phyloP scores from a whole-genome alignment of 306 rosid species.

The Geum urbanum region DNA sequence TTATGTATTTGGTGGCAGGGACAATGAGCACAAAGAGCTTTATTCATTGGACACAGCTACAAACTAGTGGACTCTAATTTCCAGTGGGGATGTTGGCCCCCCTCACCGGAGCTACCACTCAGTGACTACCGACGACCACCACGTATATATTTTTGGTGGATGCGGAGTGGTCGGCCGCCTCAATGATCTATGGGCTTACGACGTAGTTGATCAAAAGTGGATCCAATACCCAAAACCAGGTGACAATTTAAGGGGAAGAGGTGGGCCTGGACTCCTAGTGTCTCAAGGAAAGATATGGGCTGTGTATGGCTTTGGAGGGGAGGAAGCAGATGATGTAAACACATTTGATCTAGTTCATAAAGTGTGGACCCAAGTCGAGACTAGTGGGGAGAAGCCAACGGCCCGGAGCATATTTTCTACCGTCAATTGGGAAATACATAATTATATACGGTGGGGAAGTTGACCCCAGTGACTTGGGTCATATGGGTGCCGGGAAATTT shows the following conservation, averaged over 20 bases:
- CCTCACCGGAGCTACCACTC: conserved; percentile 88
- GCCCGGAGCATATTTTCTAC: conserved; percentile 77
- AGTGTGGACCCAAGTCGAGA: conserved; percentile 66
- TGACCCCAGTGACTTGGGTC: conserved; percentile 86
- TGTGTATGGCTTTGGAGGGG: conserved; percentile 76
- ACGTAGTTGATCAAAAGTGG: conserved; percentile 58
- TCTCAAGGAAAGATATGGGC: conserved; percentile 75
- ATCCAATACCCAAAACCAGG: conserved; percentile 51
- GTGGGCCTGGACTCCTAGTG: conserved; percentile 73
- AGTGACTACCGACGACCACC: conserved; percentile 36
- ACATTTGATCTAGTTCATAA: conserved; percentile 39
- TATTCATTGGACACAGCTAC: conserved; percentile 66
- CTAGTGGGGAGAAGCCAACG: conserved; percentile 62
- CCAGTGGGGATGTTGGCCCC: conserved; percentile 51
- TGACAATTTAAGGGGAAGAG: conserved; percentile 61
- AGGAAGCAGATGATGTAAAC: conserved; percentile 80
- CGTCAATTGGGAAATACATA: conserved; percentile 47
- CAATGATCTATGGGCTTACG: conserved; percentile 82
- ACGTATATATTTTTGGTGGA: conserved; percentile 65
- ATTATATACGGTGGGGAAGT: conserved; percentile 76
- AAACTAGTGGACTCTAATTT: conserved; percentile 65
- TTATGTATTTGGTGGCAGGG: conserved; percentile 85
- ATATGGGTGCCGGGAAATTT: conserved; percentile 82
- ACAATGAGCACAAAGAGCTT: conserved; percentile 66
- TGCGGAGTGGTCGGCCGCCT: conserved; percentile 77